Evolutionary conservation across 139 green algal genomes (phyloP).

Genomic region (Zygnema circumcarinatum): DNA sequence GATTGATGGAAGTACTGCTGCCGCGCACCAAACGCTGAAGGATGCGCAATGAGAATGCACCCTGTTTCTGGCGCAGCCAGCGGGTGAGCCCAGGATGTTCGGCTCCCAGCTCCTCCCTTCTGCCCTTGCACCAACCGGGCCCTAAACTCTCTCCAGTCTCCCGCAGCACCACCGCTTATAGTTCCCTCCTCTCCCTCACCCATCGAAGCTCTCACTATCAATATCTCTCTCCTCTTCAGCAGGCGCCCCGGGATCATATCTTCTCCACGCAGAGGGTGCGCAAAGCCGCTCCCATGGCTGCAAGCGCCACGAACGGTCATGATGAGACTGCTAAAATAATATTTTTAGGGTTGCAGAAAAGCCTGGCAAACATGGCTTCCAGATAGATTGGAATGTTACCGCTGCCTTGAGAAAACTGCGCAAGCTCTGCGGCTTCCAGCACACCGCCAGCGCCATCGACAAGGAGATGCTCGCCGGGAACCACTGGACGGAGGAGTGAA

Average conservation of each 20-base stretch:
- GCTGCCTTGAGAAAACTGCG: not conserved
- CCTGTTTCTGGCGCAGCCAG: constrained; percentile 77
- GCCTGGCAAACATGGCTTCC: no score
- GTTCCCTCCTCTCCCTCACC: constrained; percentile 31
- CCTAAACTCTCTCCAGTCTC: constrained; percentile 62
- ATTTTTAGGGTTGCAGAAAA: no score
- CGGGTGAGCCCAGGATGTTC: constrained; percentile 77
- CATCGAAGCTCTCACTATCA: no score
- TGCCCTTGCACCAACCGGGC: constrained; percentile 30
- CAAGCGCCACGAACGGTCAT: no score
- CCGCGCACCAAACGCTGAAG: constrained; percentile 69
- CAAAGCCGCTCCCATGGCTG: no score
- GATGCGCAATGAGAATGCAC: constrained; percentile 81
- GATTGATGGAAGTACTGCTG: constrained; percentile 83
- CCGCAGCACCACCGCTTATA: constrained; percentile 9
- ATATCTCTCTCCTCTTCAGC: no score
- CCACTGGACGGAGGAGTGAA: no score
- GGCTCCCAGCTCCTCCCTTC: not conserved
- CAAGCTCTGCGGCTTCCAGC: not conserved
- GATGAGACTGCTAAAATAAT: no score
- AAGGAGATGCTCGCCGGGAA: no score
- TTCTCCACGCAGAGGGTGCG: no score
- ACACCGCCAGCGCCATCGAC: not conserved
- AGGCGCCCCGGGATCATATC: no score
- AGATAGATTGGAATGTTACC: no score